These are phyloP conservation scores for Priceomyces haplophilus DNA, from an alignment of 805 yeast genomes.

Conservation along the genomic window DNA sequence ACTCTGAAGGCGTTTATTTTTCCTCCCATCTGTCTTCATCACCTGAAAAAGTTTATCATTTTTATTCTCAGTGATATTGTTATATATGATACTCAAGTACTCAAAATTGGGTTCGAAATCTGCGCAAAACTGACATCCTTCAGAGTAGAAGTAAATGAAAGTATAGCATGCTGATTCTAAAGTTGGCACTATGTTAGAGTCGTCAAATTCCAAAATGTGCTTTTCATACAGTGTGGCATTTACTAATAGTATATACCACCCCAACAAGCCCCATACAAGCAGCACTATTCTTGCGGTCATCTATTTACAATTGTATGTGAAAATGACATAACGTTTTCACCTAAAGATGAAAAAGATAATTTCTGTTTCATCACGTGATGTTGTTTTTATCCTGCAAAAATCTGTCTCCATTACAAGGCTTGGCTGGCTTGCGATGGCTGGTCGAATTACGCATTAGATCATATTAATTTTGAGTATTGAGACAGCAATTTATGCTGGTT, in stretches of 20 bases:
- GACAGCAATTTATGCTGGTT: neutral
- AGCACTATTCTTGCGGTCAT: no score
- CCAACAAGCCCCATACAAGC: no score
- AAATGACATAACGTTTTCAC: no score
- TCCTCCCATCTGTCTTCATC: conserved; percentile 27
- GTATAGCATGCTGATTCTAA: conserved; percentile 29
- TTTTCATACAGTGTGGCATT: conserved; percentile 1
- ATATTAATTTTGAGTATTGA: neutral
- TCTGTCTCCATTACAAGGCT: no score
- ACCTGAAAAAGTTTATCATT: conserved; percentile 30
- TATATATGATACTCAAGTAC: conserved; percentile 43
- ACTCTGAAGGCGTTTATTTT: conserved; percentile 29
- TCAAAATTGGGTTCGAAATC: conserved; percentile 31
- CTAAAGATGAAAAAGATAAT: conserved; percentile 6
- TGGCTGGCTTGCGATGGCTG: no score
- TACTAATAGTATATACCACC: neutral
- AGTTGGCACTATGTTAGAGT: conserved; percentile 11
- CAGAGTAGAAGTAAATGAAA: conserved; percentile 47
- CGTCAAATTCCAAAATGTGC: conserved; percentile 12
- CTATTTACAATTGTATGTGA: no score
- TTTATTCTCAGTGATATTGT: conserved; percentile 31
- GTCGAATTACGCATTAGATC: no score
- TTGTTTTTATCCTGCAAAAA: neutral
- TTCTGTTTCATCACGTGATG: neutral
- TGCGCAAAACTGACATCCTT: conserved; percentile 33